Conservation (phyloP, 441 rosid species). For the Populus hybrid region DNA sequence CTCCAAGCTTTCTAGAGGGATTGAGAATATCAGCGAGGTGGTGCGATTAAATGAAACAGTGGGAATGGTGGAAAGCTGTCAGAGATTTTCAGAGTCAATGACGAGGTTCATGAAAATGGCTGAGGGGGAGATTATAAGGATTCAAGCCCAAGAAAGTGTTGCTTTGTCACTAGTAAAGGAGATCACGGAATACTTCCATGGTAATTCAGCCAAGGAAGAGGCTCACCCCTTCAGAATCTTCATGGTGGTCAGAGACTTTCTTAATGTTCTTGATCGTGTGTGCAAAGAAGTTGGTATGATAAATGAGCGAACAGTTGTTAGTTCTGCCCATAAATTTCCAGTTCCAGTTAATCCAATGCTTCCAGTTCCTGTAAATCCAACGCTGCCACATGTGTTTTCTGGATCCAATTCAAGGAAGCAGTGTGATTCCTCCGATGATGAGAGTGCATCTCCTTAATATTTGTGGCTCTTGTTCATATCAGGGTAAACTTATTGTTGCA, state of each 20-base stretch:
- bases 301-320: constrained; percentile 76
- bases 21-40: constrained; percentile 55
- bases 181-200: constrained; percentile 94
- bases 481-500: constrained; percentile 16
- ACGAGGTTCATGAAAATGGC: constrained; percentile 58
- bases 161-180: constrained; percentile 85
- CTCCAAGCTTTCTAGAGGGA: constrained; percentile 34
- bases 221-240: constrained; percentile 96
- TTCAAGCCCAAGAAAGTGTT: constrained; percentile 85
- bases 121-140: constrained; percentile 72
- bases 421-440: constrained; percentile 53
- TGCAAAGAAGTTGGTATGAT: constrained; percentile 86
- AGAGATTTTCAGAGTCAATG: constrained; percentile 72
- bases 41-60: constrained; percentile 37
- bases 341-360: constrained; percentile 63
- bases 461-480: constrained; percentile 10
- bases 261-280: constrained; percentile 72
- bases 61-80: constrained; percentile 31
- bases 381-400: constrained; percentile 43
- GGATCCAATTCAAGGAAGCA: constrained; percentile 41
- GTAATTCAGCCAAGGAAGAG: constrained; percentile 93
- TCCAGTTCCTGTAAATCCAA: constrained; percentile 23
- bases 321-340: constrained; percentile 80
- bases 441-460: constrained; percentile 38
- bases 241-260: constrained; percentile 92